Conservation (phyloP, 2,329 filamentous ascomycete genomes). For the Fusarium decemcellulare region DNA sequence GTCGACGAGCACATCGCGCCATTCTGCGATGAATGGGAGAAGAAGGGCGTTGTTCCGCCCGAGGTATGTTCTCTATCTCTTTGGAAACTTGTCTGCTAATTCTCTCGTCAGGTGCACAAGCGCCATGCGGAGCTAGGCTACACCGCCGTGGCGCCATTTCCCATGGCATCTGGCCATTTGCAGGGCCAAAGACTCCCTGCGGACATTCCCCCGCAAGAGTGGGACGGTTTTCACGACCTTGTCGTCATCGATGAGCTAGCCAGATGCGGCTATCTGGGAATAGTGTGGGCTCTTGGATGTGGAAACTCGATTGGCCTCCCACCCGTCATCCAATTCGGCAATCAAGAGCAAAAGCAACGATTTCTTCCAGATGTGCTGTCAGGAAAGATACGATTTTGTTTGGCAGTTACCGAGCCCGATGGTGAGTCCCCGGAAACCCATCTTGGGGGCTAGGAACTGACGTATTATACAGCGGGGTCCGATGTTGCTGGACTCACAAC, state of each 20-base stretch:
- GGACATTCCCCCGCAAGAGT: neutral
- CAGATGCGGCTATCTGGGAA: neutral
- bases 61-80: neutral
- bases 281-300: conserved; percentile 2
- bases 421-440: neutral
- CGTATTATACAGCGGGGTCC: neutral
- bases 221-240: neutral
- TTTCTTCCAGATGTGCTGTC: conserved; percentile 1
- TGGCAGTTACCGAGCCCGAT: conserved; percentile 3
- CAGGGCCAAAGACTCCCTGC: neutral
- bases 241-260: conserved; percentile 1
- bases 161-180: neutral
- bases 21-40: conserved; percentile 3
- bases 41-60: neutral
- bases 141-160: neutral
- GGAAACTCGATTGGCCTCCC: neutral
- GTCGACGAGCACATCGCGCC: neutral
- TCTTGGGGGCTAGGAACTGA: neutral
- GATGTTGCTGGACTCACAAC: conserved; percentile 3
- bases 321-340: neutral
- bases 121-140: neutral
- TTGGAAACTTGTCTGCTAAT: neutral
- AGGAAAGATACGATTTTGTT: neutral
- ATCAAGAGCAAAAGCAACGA: conserved; percentile 1
- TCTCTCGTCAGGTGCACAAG: neutral